Conservation (phyloP, 2,329 filamentous ascomycete species). For the Bimuria novae-zelandiae region DNA sequence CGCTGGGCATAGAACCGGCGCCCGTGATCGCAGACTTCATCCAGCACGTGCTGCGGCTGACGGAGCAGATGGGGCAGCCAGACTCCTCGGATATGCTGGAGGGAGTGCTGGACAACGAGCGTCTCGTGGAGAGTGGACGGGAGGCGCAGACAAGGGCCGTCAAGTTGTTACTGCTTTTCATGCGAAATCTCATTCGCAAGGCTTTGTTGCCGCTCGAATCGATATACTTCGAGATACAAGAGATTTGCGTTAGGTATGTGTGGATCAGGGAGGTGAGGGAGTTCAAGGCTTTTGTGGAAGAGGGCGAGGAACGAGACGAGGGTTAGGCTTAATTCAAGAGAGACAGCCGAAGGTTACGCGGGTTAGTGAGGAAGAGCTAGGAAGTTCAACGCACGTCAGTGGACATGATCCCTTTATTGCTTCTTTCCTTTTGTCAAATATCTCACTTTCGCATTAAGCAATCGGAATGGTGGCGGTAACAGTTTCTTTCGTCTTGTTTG, state of each 20-base stretch:
- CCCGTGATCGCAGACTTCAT: conserved; percentile 42
- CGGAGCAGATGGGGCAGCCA: conserved; percentile 38
- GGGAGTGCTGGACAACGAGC: not conserved
- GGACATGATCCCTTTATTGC: too few species aligned
- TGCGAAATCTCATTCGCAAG: conserved; percentile 45
- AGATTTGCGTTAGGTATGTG: conserved; percentile 47
- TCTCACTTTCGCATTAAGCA: too few species aligned
- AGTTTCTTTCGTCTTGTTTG: too few species aligned
- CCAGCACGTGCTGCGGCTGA: conserved; percentile 43
- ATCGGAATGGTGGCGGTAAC: too few species aligned
- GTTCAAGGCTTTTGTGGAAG: conserved; percentile 40
- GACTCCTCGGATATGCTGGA: not conserved
- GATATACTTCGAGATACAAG: conserved; percentile 48
- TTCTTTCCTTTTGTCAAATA: too few species aligned
- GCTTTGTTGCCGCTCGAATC: conserved; percentile 33
- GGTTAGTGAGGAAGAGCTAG: not conserved
- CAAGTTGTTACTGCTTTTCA: conserved; percentile 44
- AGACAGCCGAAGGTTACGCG: not conserved
- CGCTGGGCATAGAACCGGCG: conserved; percentile 31
- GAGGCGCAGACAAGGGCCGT: conserved; percentile 45
- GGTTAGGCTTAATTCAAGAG: not conserved
- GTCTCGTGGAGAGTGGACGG: conserved; percentile 30
- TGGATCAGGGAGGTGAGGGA: conserved; percentile 49
- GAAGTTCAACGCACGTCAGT: not conserved
- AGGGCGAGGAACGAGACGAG: conserved; percentile 13